Base-by-base conservation (phyloP, 352 stramenopile species). In the Pythium folliculosum region DNA sequence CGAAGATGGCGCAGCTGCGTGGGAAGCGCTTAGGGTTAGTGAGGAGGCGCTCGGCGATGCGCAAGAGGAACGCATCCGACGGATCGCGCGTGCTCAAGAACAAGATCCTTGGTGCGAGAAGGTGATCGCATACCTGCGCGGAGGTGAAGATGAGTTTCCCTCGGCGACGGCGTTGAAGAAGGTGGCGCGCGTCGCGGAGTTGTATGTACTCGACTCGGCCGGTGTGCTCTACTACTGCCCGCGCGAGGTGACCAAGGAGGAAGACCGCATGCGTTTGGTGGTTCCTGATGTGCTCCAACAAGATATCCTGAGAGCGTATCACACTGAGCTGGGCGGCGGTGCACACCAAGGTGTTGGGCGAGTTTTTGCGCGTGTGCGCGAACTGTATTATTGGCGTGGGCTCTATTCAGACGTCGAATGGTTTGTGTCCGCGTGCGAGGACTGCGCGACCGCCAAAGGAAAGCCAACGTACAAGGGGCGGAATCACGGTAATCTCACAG, bases 361-460 rank as follows among this genome's bases (percentile, higher is more conserved):
- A 8, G 30, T 21, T 1, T 65, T 65, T 16, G 58, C 12, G 1
- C 48, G 30, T 8, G 3, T 65, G 0, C 25, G 58, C 8, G n/a
- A 12, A 0, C 21, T 37, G n/a, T 65, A 65, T 19, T 56, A 65
- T 32, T 65, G 58, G 58, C 12, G 43, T 1, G 47, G 47, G 2
- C 49, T 65, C 37, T 56, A 44, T n/a, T 44, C 58, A 0, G 47
- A 49, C 19, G 40, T 67, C 17, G 61, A 56, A 27, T 37, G 47
- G 25, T 52, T 32, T 32, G 43, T 60, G 17, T 27, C 50, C 30
- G 49, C 53, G 6, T 69, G 63, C 19, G 43, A 22, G 0, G 63
- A 69, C n/a, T 69, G 63, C 35, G 10, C 27, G 0, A 53, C 63
- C 1, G 63, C 10, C 0, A 69, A 69, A 57, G 63, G 63, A 6